Conservation (phyloP, 1,284 basidiomycete genomes). For the Cerrena zonata region DNA sequence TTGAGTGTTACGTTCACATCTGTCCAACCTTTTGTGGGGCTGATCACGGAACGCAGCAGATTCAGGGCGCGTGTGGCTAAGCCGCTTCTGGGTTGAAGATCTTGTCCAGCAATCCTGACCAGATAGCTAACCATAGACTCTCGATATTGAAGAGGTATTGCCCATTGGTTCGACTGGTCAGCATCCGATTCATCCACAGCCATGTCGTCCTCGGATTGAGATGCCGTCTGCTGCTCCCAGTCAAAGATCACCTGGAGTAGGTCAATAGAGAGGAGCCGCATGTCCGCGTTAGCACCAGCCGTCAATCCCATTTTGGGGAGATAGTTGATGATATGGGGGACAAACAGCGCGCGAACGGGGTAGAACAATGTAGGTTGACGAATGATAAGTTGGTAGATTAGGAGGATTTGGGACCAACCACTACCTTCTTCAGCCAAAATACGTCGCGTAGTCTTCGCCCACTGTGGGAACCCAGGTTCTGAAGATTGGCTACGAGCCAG, state of each 20-base stretch:
- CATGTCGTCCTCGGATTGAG: slow-evolving; percentile 20
- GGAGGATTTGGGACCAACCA: slow-evolving; percentile 75
- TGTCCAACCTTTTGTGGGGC: slow-evolving; percentile 75
- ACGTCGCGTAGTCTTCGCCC: slow-evolving; percentile 86
- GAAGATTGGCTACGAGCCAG: slow-evolving; percentile 56
- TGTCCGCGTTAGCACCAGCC: slow-evolving; percentile 71
- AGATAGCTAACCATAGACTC: slow-evolving; percentile 93
- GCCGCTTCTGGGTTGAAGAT: slow-evolving; percentile 57
- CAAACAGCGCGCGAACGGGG: slow-evolving; percentile 86
- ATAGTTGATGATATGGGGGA: slow-evolving; percentile 93
- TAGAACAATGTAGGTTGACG: slow-evolving; percentile 92
- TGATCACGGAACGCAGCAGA: slow-evolving; percentile 78
- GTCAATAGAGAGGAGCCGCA: slow-evolving; percentile 77
- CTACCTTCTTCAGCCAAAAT: slow-evolving; percentile 88
- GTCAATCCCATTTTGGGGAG: slow-evolving; percentile 84
- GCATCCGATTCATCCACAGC: slow-evolving; percentile 22
- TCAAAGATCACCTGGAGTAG: slow-evolving; percentile 81
- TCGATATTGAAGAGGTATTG: slow-evolving; percentile 73
- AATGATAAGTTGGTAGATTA: slow-evolving; percentile 89
- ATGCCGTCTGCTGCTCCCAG: slow-evolving; percentile 73
- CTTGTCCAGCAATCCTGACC: slow-evolving; percentile 75
- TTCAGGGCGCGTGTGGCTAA: slow-evolving; percentile 75
- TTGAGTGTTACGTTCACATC: slow-evolving; percentile 90
- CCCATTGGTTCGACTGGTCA: slow-evolving; percentile 40
- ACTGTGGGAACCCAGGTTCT: slow-evolving; percentile 68